phyloP scores from a whole-genome alignment of 306 rosid species.

The Cercis canadensis region DNA sequence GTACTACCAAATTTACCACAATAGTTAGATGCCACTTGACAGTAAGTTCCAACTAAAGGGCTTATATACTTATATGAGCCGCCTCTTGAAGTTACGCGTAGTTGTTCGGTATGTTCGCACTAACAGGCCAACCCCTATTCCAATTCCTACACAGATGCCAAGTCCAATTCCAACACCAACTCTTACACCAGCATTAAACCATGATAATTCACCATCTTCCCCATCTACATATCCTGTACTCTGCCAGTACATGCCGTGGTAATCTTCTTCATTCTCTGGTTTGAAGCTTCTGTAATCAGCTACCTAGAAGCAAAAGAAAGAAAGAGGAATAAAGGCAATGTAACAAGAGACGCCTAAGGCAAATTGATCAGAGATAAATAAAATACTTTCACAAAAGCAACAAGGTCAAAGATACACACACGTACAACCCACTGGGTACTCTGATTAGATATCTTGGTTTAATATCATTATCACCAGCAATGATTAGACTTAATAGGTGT shows the following conservation, averaged over 20 bases:
- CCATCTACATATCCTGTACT: slow-evolving; percentile 47
- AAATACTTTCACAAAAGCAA: not conserved
- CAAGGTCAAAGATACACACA: too few relatives aligned
- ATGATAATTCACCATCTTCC: slow-evolving; percentile 72
- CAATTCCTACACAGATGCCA: slow-evolving; percentile 65
- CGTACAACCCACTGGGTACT: too few relatives aligned
- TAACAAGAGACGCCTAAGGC: not conserved
- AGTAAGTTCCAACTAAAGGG: slow-evolving; percentile 7
- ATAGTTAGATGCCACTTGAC: slow-evolving; percentile 34
- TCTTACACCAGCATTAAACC: slow-evolving; percentile 77
- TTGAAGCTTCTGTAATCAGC: slow-evolving; percentile 49
- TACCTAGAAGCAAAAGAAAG: slow-evolving; percentile 42
- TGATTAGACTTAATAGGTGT: not conserved
- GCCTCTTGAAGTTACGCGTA: slow-evolving; percentile 51
- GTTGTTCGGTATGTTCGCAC: slow-evolving; percentile 63
- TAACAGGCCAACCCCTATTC: slow-evolving; percentile 60
- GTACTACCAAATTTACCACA: slow-evolving; percentile 38
- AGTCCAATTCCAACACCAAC: slow-evolving; percentile 79
- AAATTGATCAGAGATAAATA: not conserved
- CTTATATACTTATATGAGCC: slow-evolving; percentile 37
- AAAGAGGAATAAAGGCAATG: not conserved
- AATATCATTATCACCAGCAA: not conserved
- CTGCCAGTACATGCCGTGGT: slow-evolving; percentile 45
- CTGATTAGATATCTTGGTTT: too few relatives aligned
- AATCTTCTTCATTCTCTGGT: slow-evolving; percentile 54